These are phyloP conservation scores for Trichoderma lentiforme DNA, from an alignment of 2,329 filamentous ascomycete species.

Conservation along the genomic window DNA sequence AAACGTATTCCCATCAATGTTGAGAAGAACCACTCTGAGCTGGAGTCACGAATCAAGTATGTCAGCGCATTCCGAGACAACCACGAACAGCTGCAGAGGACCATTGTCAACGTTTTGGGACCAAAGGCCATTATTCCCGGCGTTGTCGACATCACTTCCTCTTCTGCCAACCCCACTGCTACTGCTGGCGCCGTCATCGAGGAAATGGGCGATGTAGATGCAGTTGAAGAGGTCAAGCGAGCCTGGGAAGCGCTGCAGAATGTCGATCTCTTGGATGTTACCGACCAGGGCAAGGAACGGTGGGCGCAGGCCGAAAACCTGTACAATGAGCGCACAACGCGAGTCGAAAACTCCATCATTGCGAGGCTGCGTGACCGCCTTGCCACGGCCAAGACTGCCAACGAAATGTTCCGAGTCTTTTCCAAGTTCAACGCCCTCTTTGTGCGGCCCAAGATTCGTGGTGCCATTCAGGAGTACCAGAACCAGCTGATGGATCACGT, in stretches of 20 bases:
- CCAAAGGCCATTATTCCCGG: slow-evolving; percentile 61
- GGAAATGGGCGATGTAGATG: slow-evolving; percentile 95
- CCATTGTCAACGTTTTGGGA: slow-evolving; percentile 94
- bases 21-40: slow-evolving; percentile 77
- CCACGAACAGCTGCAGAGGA: slow-evolving; percentile 94
- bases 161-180: slow-evolving; percentile 41
- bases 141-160: slow-evolving; percentile 40
- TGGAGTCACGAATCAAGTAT: slow-evolving; percentile 88
- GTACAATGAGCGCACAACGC: slow-evolving; percentile 95
- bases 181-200: slow-evolving; percentile 65
- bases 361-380: slow-evolving; percentile 86
- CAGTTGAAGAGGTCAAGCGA: slow-evolving; percentile 91
- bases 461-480: slow-evolving; percentile 96
- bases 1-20: slow-evolving; percentile 99
- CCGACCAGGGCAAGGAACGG: slow-evolving; percentile 79
- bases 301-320: slow-evolving; percentile 94
- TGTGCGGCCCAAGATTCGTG: slow-evolving; percentile 96
- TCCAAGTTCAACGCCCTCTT: slow-evolving; percentile 99
- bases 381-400: slow-evolving; percentile 92
- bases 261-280: slow-evolving; percentile 91
- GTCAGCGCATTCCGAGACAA: slow-evolving; percentile 93
- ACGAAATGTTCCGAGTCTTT: slow-evolving; percentile 99
- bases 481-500: slow-evolving; percentile 97
- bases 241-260: slow-evolving; percentile 93
- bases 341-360: slow-evolving; percentile 99